phyloP scores from a whole-genome alignment of 352 stramenopile species.

The Phytophthora cajani region DNA sequence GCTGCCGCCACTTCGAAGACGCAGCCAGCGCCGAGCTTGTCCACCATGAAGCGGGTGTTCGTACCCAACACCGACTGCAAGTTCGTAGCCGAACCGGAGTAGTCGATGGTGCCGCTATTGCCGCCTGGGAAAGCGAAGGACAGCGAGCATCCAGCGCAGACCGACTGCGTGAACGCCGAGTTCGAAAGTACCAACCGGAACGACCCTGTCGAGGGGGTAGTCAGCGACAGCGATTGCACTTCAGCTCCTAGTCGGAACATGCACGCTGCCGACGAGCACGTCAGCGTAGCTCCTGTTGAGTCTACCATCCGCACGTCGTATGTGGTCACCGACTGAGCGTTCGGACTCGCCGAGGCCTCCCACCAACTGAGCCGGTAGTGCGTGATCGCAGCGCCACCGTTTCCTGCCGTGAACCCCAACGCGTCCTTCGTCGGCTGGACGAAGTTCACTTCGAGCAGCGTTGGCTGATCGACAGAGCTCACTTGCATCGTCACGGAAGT shows the following conservation, averaged over 20 bases:
- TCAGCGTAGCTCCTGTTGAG: slow-evolving; percentile 19
- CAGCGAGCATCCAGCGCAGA: slow-evolving; percentile 52
- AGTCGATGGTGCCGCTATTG: slow-evolving; percentile 63
- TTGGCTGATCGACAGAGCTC: slow-evolving; percentile 73
- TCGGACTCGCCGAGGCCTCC: slow-evolving; percentile 46
- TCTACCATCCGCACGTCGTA: slow-evolving; percentile 70
- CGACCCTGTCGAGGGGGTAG: slow-evolving; percentile 56
- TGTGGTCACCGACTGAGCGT: slow-evolving; percentile 39
- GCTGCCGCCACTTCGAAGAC: slow-evolving; percentile 61
- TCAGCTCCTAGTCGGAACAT: slow-evolving; percentile 91
- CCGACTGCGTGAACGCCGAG: slow-evolving; percentile 34
- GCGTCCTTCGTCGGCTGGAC: slow-evolving; percentile 73
- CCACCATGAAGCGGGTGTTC: slow-evolving; percentile 74
- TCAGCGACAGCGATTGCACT: slow-evolving; percentile 91
- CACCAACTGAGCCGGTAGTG: slow-evolving; percentile 73
- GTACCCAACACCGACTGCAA: slow-evolving; percentile 77
- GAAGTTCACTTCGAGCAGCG: slow-evolving; percentile 83
- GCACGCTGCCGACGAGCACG: slow-evolving; percentile 61
- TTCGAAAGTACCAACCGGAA: slow-evolving; percentile 76
- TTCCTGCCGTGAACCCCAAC: slow-evolving; percentile 58
- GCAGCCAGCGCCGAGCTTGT: slow-evolving; percentile 52
- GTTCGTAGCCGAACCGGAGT: slow-evolving; percentile 56
- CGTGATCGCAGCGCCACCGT: slow-evolving; percentile 66
- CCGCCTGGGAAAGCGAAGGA: slow-evolving; percentile 31
- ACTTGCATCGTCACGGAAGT: slow-evolving; percentile 77